phyloP scores from a whole-genome alignment of 2,329 filamentous ascomycete genomes.

The Blastomyces parvus region DNA sequence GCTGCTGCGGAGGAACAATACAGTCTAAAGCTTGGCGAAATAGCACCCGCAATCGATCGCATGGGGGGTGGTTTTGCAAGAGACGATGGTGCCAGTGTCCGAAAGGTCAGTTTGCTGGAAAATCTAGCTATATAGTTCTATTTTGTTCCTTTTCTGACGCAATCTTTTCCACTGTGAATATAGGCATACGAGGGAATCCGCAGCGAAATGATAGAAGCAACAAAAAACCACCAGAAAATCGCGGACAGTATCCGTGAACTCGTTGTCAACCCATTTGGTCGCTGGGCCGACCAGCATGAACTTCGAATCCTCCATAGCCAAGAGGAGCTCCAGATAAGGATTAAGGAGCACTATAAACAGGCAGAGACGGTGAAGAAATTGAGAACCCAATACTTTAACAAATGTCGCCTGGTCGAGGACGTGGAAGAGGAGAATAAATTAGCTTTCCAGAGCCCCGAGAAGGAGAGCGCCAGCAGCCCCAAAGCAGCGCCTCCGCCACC shows the following conservation, averaged over 20 bases:
- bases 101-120: conserved; percentile 57
- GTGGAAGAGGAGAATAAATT: conserved; percentile 98
- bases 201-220: conserved; percentile 81
- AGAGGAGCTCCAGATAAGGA: conserved; percentile 80
- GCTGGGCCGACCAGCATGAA: conserved; percentile 95
- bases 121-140: not conserved
- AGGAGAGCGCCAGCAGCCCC: conserved; percentile 51
- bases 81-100: conserved; percentile 91
- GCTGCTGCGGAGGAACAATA: conserved; percentile 93
- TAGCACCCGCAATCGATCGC: conserved; percentile 71
- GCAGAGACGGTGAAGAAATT: conserved; percentile 85
- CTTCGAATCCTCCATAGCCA: conserved; percentile 85
- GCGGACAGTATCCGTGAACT: conserved; percentile 92
- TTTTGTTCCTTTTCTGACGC: not conserved
- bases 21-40: conserved; percentile 68
- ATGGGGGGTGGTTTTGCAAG: conserved; percentile 70
- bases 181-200: conserved; percentile 92
- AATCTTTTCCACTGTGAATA: conserved; percentile 10
- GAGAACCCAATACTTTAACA: conserved; percentile 96
- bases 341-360: conserved; percentile 90
- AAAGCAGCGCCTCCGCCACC: conserved; percentile 43
- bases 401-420: conserved; percentile 91
- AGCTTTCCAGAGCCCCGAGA: conserved; percentile 78
- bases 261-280: conserved; percentile 84
- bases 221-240: conserved; percentile 88